Conservation (phyloP, 225 moss, liverwort and hornwort genomes). For the Pleurozium schreberi region DNA sequence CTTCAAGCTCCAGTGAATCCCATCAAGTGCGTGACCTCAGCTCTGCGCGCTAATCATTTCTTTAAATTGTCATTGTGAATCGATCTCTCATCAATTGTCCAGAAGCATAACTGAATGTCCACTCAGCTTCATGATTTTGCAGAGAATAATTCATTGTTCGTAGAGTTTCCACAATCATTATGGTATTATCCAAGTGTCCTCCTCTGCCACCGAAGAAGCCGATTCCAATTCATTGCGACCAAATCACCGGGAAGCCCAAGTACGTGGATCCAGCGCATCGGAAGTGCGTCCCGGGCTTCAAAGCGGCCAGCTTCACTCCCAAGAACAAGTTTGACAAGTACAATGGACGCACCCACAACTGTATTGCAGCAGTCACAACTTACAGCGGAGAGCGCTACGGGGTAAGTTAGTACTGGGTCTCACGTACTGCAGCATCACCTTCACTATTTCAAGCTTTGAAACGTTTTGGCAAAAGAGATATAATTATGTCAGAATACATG, state of each 20-base stretch:
- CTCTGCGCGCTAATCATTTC: background rate
- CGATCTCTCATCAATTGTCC: background rate
- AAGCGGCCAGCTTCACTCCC: slow-evolving; percentile 16
- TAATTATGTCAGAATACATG: no score
- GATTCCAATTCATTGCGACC: slow-evolving; percentile 2
- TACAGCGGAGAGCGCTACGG: slow-evolving; percentile 4
- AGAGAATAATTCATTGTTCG: background rate
- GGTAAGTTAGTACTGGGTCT: background rate
- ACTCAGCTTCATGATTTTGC: background rate
- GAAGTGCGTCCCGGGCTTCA: slow-evolving; percentile 1
- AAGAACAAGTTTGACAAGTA: slow-evolving; percentile 8
- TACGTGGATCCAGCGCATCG: slow-evolving; percentile 25
- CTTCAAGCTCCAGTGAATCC: background rate
- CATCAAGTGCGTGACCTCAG: background rate
- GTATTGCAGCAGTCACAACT: background rate
- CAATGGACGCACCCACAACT: slow-evolving; percentile 27
- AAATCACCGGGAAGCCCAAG: slow-evolving; percentile 1
- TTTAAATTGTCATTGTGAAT: background rate
- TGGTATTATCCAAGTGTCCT: background rate
- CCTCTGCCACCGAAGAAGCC: background rate
- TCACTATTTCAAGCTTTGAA: background rate
- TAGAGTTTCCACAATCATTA: background rate
- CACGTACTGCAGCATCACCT: background rate
- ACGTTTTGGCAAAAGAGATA: background rate
- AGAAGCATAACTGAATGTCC: background rate